phyloP scores from a whole-genome alignment of 2,329 filamentous ascomycete species.

The Fusarium sp. region DNA sequence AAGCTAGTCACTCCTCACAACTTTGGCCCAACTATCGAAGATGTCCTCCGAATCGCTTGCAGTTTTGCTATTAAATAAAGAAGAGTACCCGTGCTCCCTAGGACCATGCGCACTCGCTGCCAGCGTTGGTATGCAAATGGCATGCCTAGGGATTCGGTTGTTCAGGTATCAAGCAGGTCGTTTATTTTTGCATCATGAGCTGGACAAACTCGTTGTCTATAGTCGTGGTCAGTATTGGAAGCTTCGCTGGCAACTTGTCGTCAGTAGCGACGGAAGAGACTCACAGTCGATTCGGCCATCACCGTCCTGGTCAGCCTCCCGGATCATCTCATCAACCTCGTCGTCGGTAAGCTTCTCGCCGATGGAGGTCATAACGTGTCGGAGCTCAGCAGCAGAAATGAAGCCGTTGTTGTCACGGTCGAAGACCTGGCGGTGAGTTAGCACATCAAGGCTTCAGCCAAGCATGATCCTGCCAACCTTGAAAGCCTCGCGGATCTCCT shows the following conservation, averaged over 20 bases:
- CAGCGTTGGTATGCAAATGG: constrained; percentile 27
- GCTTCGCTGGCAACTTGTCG: background rate
- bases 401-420: constrained; percentile 93
- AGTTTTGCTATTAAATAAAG: constrained; percentile 47
- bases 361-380: constrained; percentile 92
- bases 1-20: constrained; percentile 42
- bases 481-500: constrained; percentile 91
- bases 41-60: constrained; percentile 47
- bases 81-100: constrained; percentile 39
- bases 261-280: constrained; percentile 46
- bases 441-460: background rate
- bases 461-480: constrained; percentile 67
- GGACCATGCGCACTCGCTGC: constrained; percentile 30
- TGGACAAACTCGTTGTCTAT: constrained; percentile 93
- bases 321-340: constrained; percentile 94
- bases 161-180: constrained; percentile 43
- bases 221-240: constrained; percentile 30
- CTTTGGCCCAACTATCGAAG: constrained; percentile 44
- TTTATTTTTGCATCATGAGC: constrained; percentile 95
- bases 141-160: constrained; percentile 33
- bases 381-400: constrained; percentile 88
- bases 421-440: constrained; percentile 65
- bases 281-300: constrained; percentile 90
- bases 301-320: constrained; percentile 89
- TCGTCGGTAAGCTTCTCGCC: constrained; percentile 92